A percentile compares a stretch with the other conserved stretches of the same genome.
These are phyloP conservation scores for Metschnikowia lachancei DNA, from an alignment of 805 yeast species.

Conservation along the genomic window DNA sequence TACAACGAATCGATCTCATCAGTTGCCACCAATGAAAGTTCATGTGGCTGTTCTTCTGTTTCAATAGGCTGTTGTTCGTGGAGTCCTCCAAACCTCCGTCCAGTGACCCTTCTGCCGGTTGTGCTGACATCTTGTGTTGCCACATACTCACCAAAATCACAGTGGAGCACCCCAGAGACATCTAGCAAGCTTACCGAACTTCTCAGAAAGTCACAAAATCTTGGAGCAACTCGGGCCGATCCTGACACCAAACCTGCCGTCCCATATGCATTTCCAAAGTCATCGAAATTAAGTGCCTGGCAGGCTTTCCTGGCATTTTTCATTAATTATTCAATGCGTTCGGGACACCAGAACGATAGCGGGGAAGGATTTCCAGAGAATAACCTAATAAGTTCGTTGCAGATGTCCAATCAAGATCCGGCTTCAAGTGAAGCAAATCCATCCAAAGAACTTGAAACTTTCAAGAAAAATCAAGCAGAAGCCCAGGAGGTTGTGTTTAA, in stretches of 20 bases:
- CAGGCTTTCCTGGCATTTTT: constrained; percentile 12
- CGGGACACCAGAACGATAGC: constrained; percentile 2
- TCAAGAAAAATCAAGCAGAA: background rate
- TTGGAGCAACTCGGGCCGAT: background rate
- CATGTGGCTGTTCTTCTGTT: constrained; percentile 1
- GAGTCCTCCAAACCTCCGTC: background rate
- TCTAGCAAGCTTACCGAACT: constrained; percentile 7
- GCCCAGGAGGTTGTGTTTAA: background rate
- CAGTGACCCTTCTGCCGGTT: constrained; percentile 1
- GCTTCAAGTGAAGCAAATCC: background rate
- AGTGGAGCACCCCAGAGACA: background rate
- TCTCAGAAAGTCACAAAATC: background rate
- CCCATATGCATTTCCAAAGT: background rate
- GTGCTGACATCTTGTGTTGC: constrained; percentile 4
- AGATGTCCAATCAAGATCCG: background rate
- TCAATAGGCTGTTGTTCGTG: background rate
- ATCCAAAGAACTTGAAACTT: constrained; percentile 1
- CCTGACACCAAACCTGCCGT: background rate
- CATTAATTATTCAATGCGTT: constrained; percentile 10
- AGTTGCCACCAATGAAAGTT: constrained; percentile 3
- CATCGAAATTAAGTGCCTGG: constrained; percentile 7
- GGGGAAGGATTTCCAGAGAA: constrained; percentile 1
- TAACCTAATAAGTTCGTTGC: background rate
- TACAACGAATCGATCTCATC: constrained; percentile 14
- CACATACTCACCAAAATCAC: background rate